Evolutionary conservation across 202 grass and related monocot genomes (phyloP).

Genomic region (Carex sylvatica): DNA sequence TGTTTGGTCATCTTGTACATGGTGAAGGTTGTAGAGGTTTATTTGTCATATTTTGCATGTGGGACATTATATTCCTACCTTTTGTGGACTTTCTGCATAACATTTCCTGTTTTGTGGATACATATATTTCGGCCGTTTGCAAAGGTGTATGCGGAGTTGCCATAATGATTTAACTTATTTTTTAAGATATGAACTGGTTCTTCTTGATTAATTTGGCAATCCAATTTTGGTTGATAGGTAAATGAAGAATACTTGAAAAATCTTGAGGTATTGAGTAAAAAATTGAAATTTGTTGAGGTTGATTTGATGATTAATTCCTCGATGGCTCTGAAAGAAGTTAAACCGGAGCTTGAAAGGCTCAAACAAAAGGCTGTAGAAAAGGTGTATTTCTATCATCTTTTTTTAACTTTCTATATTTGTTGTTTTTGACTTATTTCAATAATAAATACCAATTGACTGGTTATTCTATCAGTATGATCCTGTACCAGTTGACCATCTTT

Average conservation of each 20-base stretch:
- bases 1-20: neutral
- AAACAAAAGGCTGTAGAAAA: constrained; percentile 54
- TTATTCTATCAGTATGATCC: neutral
- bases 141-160: constrained; percentile 1
- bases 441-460: neutral
- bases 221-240: constrained; percentile 47
- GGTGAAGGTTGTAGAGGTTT: neutral
- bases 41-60: neutral
- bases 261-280: constrained; percentile 64
- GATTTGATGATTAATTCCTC: constrained; percentile 63
- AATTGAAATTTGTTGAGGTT: constrained; percentile 63
- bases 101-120: constrained; percentile 6
- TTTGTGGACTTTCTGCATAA: neutral
- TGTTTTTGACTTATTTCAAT: constrained; percentile 10
- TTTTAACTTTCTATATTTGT: neutral
- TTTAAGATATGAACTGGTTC: constrained; percentile 21
- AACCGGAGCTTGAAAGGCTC: constrained; percentile 60
- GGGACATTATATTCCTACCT: neutral
- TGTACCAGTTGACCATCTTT: neutral
- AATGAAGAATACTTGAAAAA: constrained; percentile 58
- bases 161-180: neutral
- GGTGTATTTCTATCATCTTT: constrained; percentile 32
- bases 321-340: constrained; percentile 66
- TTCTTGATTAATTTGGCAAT: constrained; percentile 44
- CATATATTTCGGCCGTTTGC: neutral